A percentile compares a stretch with the other conserved stretches of the same genome.
Conservation (phyloP, 192 early-diverging fungal species). For the Backusella westeae region DNA sequence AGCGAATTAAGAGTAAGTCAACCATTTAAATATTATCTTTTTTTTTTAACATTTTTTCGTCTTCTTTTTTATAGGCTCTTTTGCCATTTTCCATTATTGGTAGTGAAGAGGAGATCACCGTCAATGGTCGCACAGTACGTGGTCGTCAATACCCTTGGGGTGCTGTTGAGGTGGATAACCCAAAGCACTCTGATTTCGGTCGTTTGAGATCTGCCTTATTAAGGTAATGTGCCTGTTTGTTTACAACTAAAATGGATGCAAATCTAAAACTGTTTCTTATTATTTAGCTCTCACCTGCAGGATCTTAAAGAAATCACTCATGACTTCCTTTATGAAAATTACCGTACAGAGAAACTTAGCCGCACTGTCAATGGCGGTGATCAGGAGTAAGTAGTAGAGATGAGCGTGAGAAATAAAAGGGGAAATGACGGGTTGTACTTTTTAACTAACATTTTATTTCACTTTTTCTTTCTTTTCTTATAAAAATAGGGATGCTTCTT, state of each 20-base stretch:
- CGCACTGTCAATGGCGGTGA: slow-evolving; percentile 52
- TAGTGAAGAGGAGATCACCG: slow-evolving; percentile 84
- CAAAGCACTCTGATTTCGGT: slow-evolving; percentile 96
- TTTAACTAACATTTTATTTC: neutral
- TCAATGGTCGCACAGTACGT: slow-evolving; percentile 86
- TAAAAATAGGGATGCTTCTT: slow-evolving; percentile 29
- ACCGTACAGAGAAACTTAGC: slow-evolving; percentile 88
- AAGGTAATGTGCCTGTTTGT: slow-evolving; percentile 38
- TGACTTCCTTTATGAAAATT: slow-evolving; percentile 92
- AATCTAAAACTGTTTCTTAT: neutral
- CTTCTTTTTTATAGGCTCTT: slow-evolving; percentile 41
- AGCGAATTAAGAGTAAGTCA: slow-evolving; percentile 71
- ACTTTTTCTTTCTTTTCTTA: neutral
- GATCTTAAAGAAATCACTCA: slow-evolving; percentile 98
- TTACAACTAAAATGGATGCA: neutral
- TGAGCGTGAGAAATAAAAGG: neutral
- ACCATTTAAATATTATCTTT: neutral
- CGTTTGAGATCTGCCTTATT: slow-evolving; percentile 88
- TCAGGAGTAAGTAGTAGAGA: slow-evolving; percentile 19
- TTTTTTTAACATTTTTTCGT: neutral
- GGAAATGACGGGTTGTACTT: neutral
- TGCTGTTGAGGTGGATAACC: slow-evolving; percentile 96
- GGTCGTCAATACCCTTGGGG: slow-evolving; percentile 97
- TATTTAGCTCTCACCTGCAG: slow-evolving; percentile 88
- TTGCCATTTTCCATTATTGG: slow-evolving; percentile 97